Evolutionary conservation across 2,329 filamentous ascomycete species (phyloP).

Genomic region (Alternaria arborescens): DNA sequence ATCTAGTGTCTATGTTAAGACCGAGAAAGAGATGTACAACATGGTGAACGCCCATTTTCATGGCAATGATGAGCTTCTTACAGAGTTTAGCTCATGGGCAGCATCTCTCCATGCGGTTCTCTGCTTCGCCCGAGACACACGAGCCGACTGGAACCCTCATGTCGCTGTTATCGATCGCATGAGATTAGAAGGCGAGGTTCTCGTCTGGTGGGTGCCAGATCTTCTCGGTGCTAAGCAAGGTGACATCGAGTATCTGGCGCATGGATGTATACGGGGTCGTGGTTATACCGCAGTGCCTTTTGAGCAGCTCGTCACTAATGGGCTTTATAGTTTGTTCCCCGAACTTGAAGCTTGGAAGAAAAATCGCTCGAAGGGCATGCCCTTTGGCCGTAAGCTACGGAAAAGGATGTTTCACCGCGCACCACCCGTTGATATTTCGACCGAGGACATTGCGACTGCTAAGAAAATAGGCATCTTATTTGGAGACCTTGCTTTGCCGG

Average conservation of each 20-base stretch:
- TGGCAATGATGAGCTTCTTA: neutral
- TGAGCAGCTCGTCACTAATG: neutral
- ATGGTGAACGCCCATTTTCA: neutral
- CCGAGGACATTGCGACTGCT: too few species aligned
- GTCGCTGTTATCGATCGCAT: neutral
- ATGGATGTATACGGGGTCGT: neutral
- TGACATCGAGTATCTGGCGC: neutral
- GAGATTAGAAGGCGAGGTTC: neutral
- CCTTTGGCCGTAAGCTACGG: too few species aligned
- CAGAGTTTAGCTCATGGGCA: neutral
- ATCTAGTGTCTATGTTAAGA: too few species aligned
- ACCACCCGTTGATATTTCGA: too few species aligned
- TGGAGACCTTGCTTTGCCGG: too few species aligned
- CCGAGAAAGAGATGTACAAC: neutral
- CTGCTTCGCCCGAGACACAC: neutral
- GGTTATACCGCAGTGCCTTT: neutral
- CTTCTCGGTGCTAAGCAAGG: neutral
- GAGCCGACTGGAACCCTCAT: neutral
- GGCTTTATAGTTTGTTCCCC: neutral
- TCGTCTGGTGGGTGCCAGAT: neutral
- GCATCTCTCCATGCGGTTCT: neutral
- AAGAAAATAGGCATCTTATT: too few species aligned
- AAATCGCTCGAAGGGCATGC: rapidly evolving
- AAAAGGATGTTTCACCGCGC: too few species aligned
- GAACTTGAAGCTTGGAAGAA: too few species aligned